These are phyloP conservation scores for Mallotus repandus DNA, from an alignment of 441 rosid species.

Conservation along the genomic window DNA sequence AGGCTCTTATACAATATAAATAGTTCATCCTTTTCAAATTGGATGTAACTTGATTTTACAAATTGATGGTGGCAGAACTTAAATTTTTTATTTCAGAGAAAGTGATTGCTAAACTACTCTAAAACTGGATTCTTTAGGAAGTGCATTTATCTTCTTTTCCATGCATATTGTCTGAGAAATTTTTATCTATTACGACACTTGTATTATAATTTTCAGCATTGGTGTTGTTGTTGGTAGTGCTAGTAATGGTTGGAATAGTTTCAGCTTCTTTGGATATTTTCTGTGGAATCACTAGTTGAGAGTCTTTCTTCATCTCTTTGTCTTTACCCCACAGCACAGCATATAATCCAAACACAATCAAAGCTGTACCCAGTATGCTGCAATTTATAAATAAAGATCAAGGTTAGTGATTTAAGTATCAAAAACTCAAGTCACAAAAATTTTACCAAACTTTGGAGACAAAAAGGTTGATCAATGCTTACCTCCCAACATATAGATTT, in stretches of 20 bases:
- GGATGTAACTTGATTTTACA: no score
- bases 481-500: conserved; percentile 14
- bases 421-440: not conserved
- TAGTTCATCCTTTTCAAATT: no score
- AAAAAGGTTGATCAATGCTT: no score
- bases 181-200: not conserved
- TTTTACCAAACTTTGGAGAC: no score
- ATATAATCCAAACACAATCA: conserved; percentile 19
- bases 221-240: not conserved
- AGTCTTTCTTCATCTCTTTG: conserved; percentile 11
- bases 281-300: not conserved
- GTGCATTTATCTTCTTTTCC: not conserved
- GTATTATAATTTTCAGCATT: not conserved
- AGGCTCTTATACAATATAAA: no score
- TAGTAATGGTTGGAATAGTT: not conserved
- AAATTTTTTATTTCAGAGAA: no score
- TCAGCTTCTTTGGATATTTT: not conserved
- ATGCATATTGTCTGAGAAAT: not conserved
- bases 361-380: conserved; percentile 20
- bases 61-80: no score
- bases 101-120: no score
- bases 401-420: not conserved
- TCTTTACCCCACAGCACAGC: conserved; percentile 22
- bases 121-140: no score
- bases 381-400: not conserved